Conservation (phyloP, 139 green algal genomes). For the Tetradesmus obliquus region DNA sequence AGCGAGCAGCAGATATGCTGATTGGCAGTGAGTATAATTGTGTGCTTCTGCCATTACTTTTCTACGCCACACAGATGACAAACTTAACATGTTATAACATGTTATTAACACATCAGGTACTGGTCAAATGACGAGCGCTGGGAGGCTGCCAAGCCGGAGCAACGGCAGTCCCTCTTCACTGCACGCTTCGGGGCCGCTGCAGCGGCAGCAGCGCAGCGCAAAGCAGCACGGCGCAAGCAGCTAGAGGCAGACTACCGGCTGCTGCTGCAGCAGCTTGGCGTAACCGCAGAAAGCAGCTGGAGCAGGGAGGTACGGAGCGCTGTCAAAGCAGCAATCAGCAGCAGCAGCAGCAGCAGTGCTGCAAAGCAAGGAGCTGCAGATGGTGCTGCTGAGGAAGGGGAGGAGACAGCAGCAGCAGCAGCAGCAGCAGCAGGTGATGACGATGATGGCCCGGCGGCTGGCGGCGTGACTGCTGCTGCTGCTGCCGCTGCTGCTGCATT, state of each 20-base stretch:
- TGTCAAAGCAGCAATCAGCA: not conserved
- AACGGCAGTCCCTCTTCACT: slow-evolving; percentile 50
- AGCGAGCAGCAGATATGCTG: not conserved
- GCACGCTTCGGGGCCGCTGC: slow-evolving; percentile 54
- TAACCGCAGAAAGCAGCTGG: slow-evolving; percentile 49
- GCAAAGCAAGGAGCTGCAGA: no score
- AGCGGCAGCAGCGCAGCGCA: slow-evolving; percentile 28
- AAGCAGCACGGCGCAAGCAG: slow-evolving; percentile 31
- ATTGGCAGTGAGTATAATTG: not conserved
- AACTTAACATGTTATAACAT: not conserved
- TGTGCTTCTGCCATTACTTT: not conserved
- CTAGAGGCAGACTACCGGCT: slow-evolving; percentile 34
- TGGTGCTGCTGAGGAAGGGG: not conserved
- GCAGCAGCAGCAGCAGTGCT: not conserved
- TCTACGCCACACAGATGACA: not conserved
- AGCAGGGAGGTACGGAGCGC: slow-evolving; percentile 18
- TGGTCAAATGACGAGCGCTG: slow-evolving; percentile 77
- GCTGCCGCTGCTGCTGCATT: slow-evolving; percentile 45
- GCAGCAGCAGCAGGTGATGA: not conserved
- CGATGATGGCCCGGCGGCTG: not conserved
- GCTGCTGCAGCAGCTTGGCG: slow-evolving; percentile 53
- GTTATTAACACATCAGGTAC: slow-evolving; percentile 21
- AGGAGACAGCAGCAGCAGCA: slow-evolving; percentile 1
- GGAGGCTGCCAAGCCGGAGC: slow-evolving; percentile 49
- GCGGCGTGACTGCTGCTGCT: slow-evolving; percentile 15